Conservation (phyloP, 305 asterid species). For the Salvia sclarea region DNA sequence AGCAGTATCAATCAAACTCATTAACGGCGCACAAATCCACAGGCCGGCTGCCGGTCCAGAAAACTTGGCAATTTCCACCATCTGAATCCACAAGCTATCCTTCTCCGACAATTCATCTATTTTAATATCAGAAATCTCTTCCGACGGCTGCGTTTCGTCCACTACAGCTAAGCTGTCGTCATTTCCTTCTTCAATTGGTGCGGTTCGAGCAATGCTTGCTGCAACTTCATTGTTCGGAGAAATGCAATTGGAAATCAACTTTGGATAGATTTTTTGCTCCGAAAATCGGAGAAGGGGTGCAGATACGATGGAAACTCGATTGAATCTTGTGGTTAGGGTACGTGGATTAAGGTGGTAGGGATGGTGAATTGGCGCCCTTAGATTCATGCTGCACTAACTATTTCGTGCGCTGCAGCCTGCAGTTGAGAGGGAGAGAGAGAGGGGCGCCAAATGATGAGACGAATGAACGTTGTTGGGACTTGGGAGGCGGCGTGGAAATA, state of each 20-base stretch:
- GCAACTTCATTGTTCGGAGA: slow-evolving; percentile 42
- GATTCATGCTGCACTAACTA: slow-evolving; percentile 42
- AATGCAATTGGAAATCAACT: slow-evolving; percentile 46
- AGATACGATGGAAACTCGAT: slow-evolving; percentile 28
- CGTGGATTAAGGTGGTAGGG: slow-evolving; percentile 34
- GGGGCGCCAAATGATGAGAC: slow-evolving; percentile 28
- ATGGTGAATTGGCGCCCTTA: slow-evolving; percentile 43
- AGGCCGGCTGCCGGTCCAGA: slow-evolving; percentile 95
- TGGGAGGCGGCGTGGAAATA: not conserved
- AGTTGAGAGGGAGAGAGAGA: slow-evolving; percentile 12
- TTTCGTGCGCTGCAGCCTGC: slow-evolving; percentile 8
- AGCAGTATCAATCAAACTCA: slow-evolving; percentile 95
- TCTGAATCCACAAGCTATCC: slow-evolving; percentile 70
- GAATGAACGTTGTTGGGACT: not conserved
- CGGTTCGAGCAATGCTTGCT: slow-evolving; percentile 29
- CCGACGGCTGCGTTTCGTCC: slow-evolving; percentile 30
- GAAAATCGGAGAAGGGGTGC: slow-evolving; percentile 17
- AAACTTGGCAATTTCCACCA: slow-evolving; percentile 79
- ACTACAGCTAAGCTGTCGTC: slow-evolving; percentile 33
- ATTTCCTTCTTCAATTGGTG: slow-evolving; percentile 39
- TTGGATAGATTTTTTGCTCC: slow-evolving; percentile 25
- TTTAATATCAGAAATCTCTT: slow-evolving; percentile 29
- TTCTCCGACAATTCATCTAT: slow-evolving; percentile 47
- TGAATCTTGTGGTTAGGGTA: slow-evolving; percentile 23
- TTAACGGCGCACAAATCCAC: slow-evolving; percentile 90